Evolutionary conservation across 2,329 filamentous ascomycete genomes (phyloP).

Genomic region (Aschersonia sp.): DNA sequence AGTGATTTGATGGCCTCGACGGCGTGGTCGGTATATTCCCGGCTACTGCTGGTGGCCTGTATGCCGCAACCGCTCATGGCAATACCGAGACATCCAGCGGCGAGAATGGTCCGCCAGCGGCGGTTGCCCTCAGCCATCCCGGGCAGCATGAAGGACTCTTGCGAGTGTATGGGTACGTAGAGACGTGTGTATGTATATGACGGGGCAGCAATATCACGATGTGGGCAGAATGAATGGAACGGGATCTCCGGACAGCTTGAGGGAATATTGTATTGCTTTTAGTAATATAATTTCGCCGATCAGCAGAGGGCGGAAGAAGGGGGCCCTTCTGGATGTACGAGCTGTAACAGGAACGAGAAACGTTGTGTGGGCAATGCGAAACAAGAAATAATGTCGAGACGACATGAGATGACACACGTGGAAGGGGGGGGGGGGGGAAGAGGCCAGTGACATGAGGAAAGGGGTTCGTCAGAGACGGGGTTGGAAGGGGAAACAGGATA

Average conservation of each 20-base stretch:
- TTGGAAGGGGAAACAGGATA: no score
- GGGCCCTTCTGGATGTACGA: not conserved
- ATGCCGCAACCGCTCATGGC: not conserved
- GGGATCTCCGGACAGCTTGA: no score
- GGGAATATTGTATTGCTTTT: not conserved
- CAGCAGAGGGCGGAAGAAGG: not conserved
- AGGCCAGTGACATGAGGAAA: not conserved
- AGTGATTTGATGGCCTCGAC: conserved; percentile 25
- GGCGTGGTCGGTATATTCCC: conserved; percentile 18
- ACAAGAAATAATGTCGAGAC: not conserved
- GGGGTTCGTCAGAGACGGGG: not conserved
- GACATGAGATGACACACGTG: not conserved
- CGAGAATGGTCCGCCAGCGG: conserved; percentile 1
- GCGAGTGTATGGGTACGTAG: not conserved
- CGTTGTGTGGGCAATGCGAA: not conserved
- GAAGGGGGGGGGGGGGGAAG: not conserved
- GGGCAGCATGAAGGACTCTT: not conserved
- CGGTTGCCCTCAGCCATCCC: not conserved
- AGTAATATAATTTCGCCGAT: not conserved
- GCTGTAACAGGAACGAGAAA: not conserved
- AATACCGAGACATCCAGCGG: conserved; percentile 2
- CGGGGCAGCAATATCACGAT: no score
- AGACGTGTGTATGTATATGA: not conserved
- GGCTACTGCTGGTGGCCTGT: conserved; percentile 5
- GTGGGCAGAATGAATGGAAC: no score